These are phyloP conservation scores for Epicoccum nigrum DNA, from an alignment of 2,329 filamentous ascomycete genomes.

Conservation along the genomic window DNA sequence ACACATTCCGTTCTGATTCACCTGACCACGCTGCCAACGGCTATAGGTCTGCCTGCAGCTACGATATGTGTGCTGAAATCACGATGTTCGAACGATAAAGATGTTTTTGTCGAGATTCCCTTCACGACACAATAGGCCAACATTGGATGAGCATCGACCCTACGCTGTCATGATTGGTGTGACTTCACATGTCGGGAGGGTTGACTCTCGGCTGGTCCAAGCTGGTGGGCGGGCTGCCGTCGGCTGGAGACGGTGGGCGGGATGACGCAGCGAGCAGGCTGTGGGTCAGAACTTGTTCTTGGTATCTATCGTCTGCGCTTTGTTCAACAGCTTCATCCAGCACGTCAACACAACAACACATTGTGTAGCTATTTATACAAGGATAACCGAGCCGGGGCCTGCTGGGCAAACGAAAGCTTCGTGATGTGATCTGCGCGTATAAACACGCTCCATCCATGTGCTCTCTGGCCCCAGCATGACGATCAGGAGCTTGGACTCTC, in stretches of 20 bases:
- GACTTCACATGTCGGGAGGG: slow-evolving; percentile 11
- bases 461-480: slow-evolving; percentile 30
- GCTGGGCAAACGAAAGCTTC: slow-evolving; percentile 1
- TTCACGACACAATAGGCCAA: slow-evolving; percentile 4
- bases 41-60: neutral
- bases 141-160: slow-evolving; percentile 10
- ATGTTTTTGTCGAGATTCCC: slow-evolving; percentile 2
- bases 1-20: neutral
- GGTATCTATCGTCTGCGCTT: neutral
- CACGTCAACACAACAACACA: neutral
- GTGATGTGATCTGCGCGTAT: slow-evolving; percentile 31
- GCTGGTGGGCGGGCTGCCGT: slow-evolving; percentile 8
- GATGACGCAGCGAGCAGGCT: slow-evolving; percentile 13
- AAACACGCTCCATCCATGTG: slow-evolving; percentile 20
- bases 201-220: slow-evolving; percentile 6
- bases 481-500: slow-evolving; percentile 36
- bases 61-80: neutral
- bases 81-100: slow-evolving; percentile 6
- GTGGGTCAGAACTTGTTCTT: neutral
- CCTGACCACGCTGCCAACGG: neutral
- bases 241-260: slow-evolving; percentile 13
- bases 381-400: slow-evolving; percentile 2
- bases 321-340: neutral
- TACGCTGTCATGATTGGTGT: slow-evolving; percentile 17
- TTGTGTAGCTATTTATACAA: neutral